Evolutionary conservation across 139 green algal species (phyloP).

Genomic region (Closterium sp.): DNA sequence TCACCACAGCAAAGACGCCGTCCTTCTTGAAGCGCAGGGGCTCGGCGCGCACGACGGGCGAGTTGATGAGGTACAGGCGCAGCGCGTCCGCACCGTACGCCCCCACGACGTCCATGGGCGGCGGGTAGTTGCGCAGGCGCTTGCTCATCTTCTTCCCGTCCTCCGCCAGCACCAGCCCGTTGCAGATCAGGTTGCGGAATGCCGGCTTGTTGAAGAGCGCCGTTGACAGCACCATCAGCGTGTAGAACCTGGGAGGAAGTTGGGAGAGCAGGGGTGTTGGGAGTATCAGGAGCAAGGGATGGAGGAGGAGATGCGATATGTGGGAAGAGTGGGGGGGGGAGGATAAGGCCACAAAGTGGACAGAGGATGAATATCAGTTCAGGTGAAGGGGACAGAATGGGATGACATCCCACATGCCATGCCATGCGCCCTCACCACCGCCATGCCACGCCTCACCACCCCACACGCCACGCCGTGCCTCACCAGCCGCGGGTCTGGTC

Average conservation of each 20-base stretch:
- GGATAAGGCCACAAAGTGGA: neutral
- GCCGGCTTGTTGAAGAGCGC: slow-evolving; percentile 96
- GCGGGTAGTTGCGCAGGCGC: slow-evolving; percentile 97
- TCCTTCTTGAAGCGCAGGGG: slow-evolving; percentile 92
- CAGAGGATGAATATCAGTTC: no score
- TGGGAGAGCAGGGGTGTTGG: neutral
- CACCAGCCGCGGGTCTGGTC: slow-evolving; percentile 89
- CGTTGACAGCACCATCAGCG: slow-evolving; percentile 97
- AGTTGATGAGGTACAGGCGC: slow-evolving; percentile 98
- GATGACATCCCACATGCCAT: neutral
- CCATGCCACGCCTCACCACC: neutral
- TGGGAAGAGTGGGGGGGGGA: neutral
- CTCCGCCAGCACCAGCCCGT: slow-evolving; percentile 93
- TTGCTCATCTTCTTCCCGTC: slow-evolving; percentile 99
- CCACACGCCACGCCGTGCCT: neutral
- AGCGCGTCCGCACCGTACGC: slow-evolving; percentile 76
- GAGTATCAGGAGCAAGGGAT: neutral
- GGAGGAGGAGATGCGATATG: no score
- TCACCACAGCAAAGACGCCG: slow-evolving; percentile 83
- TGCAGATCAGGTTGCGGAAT: slow-evolving; percentile 99
- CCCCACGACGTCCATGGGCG: slow-evolving; percentile 51
- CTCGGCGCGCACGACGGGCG: slow-evolving; percentile 87
- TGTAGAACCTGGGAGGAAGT: slow-evolving; percentile 84
- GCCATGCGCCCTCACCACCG: neutral
- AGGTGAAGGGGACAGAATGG: no score